Percentiles rank a stretch among this genome's conserved stretches.
Conservation (phyloP, 1,139 yeast genomes). For the Taphrina flavorubra region DNA sequence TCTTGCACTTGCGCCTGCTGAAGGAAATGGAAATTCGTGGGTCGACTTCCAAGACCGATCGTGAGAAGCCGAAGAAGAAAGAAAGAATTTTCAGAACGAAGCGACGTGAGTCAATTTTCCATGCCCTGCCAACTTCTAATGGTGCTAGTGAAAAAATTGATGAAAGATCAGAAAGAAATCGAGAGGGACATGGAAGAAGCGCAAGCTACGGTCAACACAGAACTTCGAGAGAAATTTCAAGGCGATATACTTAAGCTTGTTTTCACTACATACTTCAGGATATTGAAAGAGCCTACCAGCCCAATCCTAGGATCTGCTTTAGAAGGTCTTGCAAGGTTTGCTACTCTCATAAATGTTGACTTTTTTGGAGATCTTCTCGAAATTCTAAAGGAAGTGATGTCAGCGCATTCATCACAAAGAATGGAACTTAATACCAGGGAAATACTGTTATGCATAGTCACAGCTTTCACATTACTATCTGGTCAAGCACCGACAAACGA, state of each 20-base stretch:
- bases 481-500: conserved; percentile 63
- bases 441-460: conserved; percentile 78
- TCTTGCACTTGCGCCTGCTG: conserved; percentile 73
- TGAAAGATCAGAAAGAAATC: conserved; percentile 83
- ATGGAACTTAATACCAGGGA: conserved; percentile 60
- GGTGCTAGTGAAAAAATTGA: conserved; percentile 58
- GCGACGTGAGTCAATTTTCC: conserved; percentile 59
- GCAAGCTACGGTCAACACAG: conserved; percentile 82
- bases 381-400: conserved; percentile 74
- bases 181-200: conserved; percentile 89
- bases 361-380: conserved; percentile 89
- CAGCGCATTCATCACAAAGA: conserved; percentile 49
- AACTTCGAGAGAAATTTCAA: conserved; percentile 83
- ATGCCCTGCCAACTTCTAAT: conserved; percentile 47
- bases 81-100: conserved; percentile 88
- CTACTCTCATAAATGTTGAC: conserved; percentile 91
- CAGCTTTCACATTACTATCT: conserved; percentile 84
- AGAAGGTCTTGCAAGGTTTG: conserved; percentile 88
- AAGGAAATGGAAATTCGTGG: conserved; percentile 65
- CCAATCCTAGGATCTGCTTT: conserved; percentile 83
- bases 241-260: conserved; percentile 79
- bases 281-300: conserved; percentile 67
- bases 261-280: conserved; percentile 74
- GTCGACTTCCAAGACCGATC: conserved; percentile 66
- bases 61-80: conserved; percentile 66